Base-by-base conservation (phyloP, 441 rosid genomes). In the Theobroma grandiflorum region DNA sequence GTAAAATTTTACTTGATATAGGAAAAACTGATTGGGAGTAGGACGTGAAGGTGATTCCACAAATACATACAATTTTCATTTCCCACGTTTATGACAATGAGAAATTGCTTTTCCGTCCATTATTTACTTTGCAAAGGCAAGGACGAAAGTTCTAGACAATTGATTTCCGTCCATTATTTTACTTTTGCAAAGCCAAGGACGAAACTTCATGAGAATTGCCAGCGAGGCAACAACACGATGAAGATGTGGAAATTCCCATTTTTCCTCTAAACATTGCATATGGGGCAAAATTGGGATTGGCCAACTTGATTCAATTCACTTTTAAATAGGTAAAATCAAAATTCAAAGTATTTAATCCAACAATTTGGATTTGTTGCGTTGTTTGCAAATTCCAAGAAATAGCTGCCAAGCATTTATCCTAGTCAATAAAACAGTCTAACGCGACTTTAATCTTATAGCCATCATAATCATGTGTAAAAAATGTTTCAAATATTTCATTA, bases 391-490 rank as follows among this genome's bases (percentile, higher is more conserved):
- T 26, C 31, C 31, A 26, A 26, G 31, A 0, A 22, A 6, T 69
- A 26, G 73, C 73, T 22, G 55, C 73, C 73, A 22, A 47, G 72
- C 31, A 2, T 26, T 0, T 69, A 26, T 1, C 9, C 50, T 67
- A 45, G 11, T 69, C 74, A 69, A 69, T 47, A 45, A 26, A 69
- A 45, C 37, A 68, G n/a, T 45, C 73, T 45, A 22, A 20, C 53
- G 45, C 11, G 73, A 45, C 53, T 11, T 68, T 22, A 6, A 42
- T 2, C 3, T 20, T 14, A 1, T 31, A 45, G 53, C 53, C 53
- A 20, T 16, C 72, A 20, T 10, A 33, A 18, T n/a, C 74, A 50
- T 9, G 15, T 35, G 47, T 52, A 4, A 72, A 33, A 33, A 4
- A 33, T 52, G 43, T 35, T 53, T 35, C 2, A 14, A 47, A 26